These are phyloP conservation scores for Calvatia gigantea DNA, from an alignment of 768 basidiomycete species.

Conservation along the genomic window DNA sequence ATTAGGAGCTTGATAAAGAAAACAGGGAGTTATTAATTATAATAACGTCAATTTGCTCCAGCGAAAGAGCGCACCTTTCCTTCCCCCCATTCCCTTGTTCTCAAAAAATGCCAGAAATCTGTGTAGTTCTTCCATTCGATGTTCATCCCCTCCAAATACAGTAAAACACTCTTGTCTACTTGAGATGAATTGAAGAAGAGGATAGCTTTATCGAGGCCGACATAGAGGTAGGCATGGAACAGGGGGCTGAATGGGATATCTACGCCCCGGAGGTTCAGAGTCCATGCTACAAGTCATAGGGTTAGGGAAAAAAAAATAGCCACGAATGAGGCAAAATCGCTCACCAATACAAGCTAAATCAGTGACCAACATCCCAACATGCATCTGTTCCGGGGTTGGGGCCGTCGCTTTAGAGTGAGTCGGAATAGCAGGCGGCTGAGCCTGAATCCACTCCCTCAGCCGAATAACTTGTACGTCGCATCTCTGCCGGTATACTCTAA, in stretches of 20 bases:
- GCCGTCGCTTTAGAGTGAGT: slow-evolving; percentile 55
- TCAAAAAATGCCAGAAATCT: slow-evolving; percentile 75
- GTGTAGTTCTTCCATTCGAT: slow-evolving; percentile 68
- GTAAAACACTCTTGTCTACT: slow-evolving; percentile 50
- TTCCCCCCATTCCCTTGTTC: slow-evolving; percentile 71
- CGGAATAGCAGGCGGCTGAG: slow-evolving; percentile 54
- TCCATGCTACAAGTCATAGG: slow-evolving; percentile 57
- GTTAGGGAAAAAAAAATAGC: slow-evolving; percentile 7
- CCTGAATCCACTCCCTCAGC: slow-evolving; percentile 66
- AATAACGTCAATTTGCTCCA: slow-evolving; percentile 3
- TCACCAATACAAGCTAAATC: slow-evolving; percentile 70
- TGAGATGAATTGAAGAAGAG: slow-evolving; percentile 77
- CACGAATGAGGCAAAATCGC: slow-evolving; percentile 18
- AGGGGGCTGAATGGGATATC: slow-evolving; percentile 93
- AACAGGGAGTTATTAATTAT: background rate
- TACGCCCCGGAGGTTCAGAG: slow-evolving; percentile 84
- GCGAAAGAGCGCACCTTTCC: slow-evolving; percentile 52
- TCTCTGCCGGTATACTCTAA: slow-evolving; percentile 69
- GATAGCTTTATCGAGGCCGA: slow-evolving; percentile 57
- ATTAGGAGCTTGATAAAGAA: slow-evolving; percentile 58
- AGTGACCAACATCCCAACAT: slow-evolving; percentile 65
- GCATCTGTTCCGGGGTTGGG: slow-evolving; percentile 57
- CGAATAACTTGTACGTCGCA: slow-evolving; percentile 66
- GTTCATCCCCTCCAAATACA: slow-evolving; percentile 53
- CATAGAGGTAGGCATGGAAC: slow-evolving; percentile 83